A percentile compares a stretch with the other conserved stretches of the same genome.
Evolutionary conservation across 2,329 filamentous ascomycete species (phyloP).

Genomic region (Sporothrix brunneoviolacea): DNA sequence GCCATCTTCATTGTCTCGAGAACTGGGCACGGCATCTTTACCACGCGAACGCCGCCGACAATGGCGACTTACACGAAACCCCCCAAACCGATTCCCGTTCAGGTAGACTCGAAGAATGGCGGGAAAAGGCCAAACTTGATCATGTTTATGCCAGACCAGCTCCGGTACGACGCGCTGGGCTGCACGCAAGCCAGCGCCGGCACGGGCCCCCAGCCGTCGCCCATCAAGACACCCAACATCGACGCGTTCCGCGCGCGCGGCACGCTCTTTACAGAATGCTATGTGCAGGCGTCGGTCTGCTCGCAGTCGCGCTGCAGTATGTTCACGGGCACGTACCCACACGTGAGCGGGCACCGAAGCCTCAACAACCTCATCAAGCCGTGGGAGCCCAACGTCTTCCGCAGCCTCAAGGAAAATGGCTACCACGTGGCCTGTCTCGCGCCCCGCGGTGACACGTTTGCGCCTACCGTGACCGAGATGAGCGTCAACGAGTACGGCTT

Average conservation of each 20-base stretch:
- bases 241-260: constrained; percentile 33
- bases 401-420: constrained; percentile 35
- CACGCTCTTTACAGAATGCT: constrained; percentile 39
- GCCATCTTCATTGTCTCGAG: too few species aligned
- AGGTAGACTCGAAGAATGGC: constrained; percentile 14
- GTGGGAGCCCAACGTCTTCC: constrained; percentile 42
- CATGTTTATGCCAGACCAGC: constrained; percentile 43
- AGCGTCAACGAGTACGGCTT: constrained; percentile 40
- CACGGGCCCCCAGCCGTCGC: constrained; percentile 13
- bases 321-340: constrained; percentile 41
- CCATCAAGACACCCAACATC: constrained; percentile 34
- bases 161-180: constrained; percentile 37
- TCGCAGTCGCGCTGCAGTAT: constrained; percentile 40
- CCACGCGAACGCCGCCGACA: too few species aligned
- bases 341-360: constrained; percentile 38
- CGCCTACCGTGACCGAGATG: constrained; percentile 36
- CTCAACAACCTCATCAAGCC: constrained; percentile 42
- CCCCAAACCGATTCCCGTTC: background rate
- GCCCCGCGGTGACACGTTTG: constrained; percentile 36
- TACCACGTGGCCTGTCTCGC: constrained; percentile 42
- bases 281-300: constrained; percentile 39
- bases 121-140: constrained; percentile 30
- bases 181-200: constrained; percentile 34
- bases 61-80: too few species aligned
- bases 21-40: too few species aligned